Evolutionary conservation across 768 basidiomycete genomes (phyloP).

Genomic region (Guyanaporus albipodus): DNA sequence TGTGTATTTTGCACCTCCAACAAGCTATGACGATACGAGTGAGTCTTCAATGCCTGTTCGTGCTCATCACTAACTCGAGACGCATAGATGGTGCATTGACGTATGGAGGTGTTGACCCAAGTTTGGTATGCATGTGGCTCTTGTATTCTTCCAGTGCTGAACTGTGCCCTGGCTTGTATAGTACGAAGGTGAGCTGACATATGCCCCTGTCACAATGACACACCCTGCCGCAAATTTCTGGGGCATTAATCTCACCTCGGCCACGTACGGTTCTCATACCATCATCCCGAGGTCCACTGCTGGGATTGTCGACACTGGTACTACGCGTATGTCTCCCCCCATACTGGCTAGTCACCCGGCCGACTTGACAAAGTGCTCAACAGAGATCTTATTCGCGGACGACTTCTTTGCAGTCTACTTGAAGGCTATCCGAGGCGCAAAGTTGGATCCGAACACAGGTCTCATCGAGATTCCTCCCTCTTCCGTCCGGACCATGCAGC

Average conservation of each 20-base stretch:
- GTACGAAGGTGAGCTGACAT: slow-evolving; percentile 22
- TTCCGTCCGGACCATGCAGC: background rate
- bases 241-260: slow-evolving; percentile 27
- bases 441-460: background rate
- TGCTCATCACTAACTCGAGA: background rate
- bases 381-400: slow-evolving; percentile 21
- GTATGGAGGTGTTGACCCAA: slow-evolving; percentile 22
- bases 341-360: background rate
- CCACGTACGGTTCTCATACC: slow-evolving; percentile 8
- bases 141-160: background rate
- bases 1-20: slow-evolving; percentile 22
- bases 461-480: slow-evolving; percentile 11
- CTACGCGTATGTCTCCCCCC: slow-evolving; percentile 15
- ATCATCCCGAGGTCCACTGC: slow-evolving; percentile 19
- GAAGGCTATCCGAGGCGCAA: slow-evolving; percentile 14
- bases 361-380: background rate
- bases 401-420: slow-evolving; percentile 16
- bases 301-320: slow-evolving; percentile 31
- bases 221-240: slow-evolving; percentile 22
- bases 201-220: slow-evolving; percentile 25
- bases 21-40: slow-evolving; percentile 13
- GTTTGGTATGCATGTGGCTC: slow-evolving; percentile 10
- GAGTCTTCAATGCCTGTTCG: background rate
- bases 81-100: slow-evolving; percentile 24
- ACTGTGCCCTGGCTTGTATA: background rate